phyloP scores from a whole-genome alignment of 1,284 basidiomycete genomes.

The Filobasidium uniguttulatum region DNA sequence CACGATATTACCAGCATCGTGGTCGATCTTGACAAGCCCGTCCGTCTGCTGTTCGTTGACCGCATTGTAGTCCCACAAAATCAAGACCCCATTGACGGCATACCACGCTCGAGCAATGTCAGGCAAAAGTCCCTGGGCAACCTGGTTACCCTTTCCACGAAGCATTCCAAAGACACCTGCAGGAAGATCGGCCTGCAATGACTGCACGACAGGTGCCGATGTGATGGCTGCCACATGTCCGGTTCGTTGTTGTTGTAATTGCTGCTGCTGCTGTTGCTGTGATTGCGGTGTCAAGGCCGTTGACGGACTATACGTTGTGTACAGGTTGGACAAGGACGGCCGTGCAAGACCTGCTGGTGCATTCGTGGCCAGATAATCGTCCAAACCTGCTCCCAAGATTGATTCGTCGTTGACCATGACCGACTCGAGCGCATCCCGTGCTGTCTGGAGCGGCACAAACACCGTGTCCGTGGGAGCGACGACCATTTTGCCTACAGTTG shows the following conservation, averaged over 20 bases:
- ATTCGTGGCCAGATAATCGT: neutral
- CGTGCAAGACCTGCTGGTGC: neutral
- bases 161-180: neutral
- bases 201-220: neutral
- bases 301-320: too few species aligned
- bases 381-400: neutral
- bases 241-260: too few species aligned
- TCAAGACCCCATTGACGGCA: slow-evolving; percentile 82
- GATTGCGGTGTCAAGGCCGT: too few species aligned
- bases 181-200: neutral
- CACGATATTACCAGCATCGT: slow-evolving; percentile 83
- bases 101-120: slow-evolving; percentile 94
- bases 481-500: too few species aligned
- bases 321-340: neutral
- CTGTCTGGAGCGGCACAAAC: neutral
- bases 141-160: neutral
- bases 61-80: slow-evolving; percentile 96
- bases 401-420: slow-evolving; percentile 3
- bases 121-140: slow-evolving; percentile 60
- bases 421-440: neutral
- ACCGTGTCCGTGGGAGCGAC: too few species aligned
- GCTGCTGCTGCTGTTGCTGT: too few species aligned
- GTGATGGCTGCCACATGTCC: too few species aligned
- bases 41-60: neutral
- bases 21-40: slow-evolving; percentile 34